Percentiles rank a stretch among this genome's conserved stretches.
Conservation (phyloP, 495 filamentous ascomycete genomes). For the Penicillium dipodomyicola region DNA sequence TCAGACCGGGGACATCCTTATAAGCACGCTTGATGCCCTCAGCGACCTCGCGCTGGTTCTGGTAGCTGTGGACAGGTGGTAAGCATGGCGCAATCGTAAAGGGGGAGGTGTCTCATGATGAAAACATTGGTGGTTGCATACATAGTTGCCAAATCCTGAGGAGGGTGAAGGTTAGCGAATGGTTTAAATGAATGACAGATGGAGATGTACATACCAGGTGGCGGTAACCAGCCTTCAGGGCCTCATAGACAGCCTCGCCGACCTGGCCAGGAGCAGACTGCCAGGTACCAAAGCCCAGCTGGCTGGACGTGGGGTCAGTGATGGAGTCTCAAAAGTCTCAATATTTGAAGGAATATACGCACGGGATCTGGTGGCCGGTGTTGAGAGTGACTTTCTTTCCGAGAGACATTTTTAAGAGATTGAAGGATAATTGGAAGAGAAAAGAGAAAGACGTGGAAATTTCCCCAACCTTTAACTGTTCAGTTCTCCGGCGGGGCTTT, state of each 20-base stretch:
- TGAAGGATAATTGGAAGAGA: slow-evolving; percentile 3
- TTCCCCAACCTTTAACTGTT: slow-evolving; percentile 7
- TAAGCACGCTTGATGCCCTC: slow-evolving; percentile 47
- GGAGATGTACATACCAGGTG: slow-evolving; percentile 42
- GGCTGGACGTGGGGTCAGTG: slow-evolving; percentile 23
- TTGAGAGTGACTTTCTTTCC: slow-evolving; percentile 46
- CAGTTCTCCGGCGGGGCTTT: slow-evolving; percentile 17
- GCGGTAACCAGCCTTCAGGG: slow-evolving; percentile 55
- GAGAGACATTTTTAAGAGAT: slow-evolving; percentile 39
- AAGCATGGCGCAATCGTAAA: slow-evolving; percentile 33
- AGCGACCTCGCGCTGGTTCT: slow-evolving; percentile 50
- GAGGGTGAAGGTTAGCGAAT: slow-evolving; percentile 23
- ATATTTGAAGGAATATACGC: slow-evolving; percentile 14
- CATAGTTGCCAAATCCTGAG: slow-evolving; percentile 46
- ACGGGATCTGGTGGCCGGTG: slow-evolving; percentile 46
- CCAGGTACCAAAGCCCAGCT: slow-evolving; percentile 57
- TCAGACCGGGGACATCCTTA: slow-evolving; percentile 46
- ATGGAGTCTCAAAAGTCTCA: too few species aligned
- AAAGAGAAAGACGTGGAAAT: slow-evolving; percentile 9
- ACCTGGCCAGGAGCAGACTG: slow-evolving; percentile 54
- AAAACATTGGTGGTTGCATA: slow-evolving; percentile 18
- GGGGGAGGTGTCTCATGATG: neutral
- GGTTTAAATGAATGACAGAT: neutral
- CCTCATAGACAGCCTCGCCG: slow-evolving; percentile 51
- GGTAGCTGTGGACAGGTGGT: slow-evolving; percentile 41